phyloP scores from a whole-genome alignment of 2,329 filamentous ascomycete genomes.

The Fragosphaeria purpurea region DNA sequence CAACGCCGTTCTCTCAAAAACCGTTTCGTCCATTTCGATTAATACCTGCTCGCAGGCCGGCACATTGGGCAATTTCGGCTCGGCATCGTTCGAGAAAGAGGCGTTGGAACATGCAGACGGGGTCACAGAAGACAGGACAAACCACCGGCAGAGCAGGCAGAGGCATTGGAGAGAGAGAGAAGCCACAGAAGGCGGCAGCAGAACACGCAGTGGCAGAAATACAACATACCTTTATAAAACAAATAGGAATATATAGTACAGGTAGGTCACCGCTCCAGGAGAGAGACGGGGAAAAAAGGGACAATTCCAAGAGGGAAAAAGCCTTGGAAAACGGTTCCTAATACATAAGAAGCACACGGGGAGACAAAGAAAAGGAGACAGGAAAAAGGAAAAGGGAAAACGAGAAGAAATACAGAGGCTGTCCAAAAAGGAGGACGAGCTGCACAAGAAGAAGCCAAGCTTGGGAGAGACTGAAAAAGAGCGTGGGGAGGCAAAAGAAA shows the following conservation, averaged over 20 bases:
- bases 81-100: too few species aligned
- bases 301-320: background rate
- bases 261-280: constrained; percentile 10
- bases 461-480: constrained; percentile 4
- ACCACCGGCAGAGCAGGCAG: too few species aligned
- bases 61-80: too few species aligned
- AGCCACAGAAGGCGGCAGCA: background rate
- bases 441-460: constrained; percentile 1
- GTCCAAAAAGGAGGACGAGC: background rate
- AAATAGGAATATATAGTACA: constrained; percentile 13
- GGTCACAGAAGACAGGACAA: too few species aligned
- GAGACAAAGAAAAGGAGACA: background rate
- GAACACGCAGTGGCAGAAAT: background rate
- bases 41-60: too few species aligned
- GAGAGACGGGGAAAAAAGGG: background rate
- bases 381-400: background rate
- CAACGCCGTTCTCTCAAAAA: too few species aligned
- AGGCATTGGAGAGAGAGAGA: too few species aligned
- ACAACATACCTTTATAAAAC: constrained; percentile 13
- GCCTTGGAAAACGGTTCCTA: background rate
- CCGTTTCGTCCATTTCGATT: too few species aligned
- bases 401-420: background rate
- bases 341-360: background rate
- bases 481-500: constrained; percentile 5
- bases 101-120: too few species aligned